Conservation (phyloP, 345 rosid species). For the Ceriops tagal region DNA sequence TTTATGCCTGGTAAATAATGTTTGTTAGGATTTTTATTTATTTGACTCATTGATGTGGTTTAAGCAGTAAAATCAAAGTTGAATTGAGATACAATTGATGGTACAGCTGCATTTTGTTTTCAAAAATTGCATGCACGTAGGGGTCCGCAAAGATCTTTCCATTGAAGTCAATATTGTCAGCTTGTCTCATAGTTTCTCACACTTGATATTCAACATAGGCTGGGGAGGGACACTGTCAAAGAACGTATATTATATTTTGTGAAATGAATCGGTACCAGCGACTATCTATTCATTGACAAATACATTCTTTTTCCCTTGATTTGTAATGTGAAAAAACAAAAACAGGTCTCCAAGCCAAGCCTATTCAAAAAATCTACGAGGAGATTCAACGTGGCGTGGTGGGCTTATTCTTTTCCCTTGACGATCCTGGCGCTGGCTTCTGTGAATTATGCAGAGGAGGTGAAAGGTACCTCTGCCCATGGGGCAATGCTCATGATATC, state of each 20-base stretch:
- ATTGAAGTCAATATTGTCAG: too few species aligned
- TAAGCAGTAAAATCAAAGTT: slow-evolving; percentile 5
- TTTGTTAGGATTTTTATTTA: background rate
- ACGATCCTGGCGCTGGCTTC: slow-evolving; percentile 25
- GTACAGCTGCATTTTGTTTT: too few species aligned
- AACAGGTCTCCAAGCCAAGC: slow-evolving; percentile 19
- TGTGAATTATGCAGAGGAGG: slow-evolving; percentile 26
- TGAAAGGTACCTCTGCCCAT: slow-evolving; percentile 13
- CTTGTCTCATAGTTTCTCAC: too few species aligned
- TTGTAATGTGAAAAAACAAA: too few species aligned
- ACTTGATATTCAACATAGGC: too few species aligned
- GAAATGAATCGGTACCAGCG: too few species aligned
- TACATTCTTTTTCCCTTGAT: too few species aligned
- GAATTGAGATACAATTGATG: background rate
- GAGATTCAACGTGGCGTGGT: slow-evolving; percentile 28
- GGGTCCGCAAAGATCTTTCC: slow-evolving; percentile 12
- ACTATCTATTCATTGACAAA: too few species aligned
- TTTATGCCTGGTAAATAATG: slow-evolving; percentile 13
- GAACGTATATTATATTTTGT: too few species aligned
- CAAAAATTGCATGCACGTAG: background rate
- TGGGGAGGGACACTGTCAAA: too few species aligned
- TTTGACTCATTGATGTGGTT: too few species aligned
- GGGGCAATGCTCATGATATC: slow-evolving; percentile 18
- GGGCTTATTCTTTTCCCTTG: slow-evolving; percentile 30
- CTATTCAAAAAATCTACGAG: slow-evolving; percentile 24